Conservation (phyloP, 805 yeast species). For the Cyberlindnera amylophila region DNA sequence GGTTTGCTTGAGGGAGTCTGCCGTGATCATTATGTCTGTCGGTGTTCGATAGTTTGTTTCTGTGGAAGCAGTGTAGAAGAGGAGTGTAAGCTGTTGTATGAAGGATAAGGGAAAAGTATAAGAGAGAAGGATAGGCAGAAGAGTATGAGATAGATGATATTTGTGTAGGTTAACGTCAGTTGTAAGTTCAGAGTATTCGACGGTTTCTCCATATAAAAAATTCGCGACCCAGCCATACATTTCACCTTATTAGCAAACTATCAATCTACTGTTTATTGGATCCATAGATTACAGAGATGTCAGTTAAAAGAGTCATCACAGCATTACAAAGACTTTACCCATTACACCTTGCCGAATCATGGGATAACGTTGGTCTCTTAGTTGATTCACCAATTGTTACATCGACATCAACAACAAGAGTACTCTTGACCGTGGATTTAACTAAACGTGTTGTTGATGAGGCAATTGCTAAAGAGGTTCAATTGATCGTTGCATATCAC, state of each 20-base stretch:
- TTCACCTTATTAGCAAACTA: too few species aligned
- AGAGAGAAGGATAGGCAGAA: too few species aligned
- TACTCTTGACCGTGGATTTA: slow-evolving; percentile 77
- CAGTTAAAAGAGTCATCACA: slow-evolving; percentile 42
- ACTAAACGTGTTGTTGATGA: slow-evolving; percentile 83
- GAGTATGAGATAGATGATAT: too few species aligned
- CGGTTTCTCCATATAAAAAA: too few species aligned
- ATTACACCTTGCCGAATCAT: slow-evolving; percentile 71
- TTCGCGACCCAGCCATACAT: too few species aligned
- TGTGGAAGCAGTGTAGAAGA: too few species aligned
- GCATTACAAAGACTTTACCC: slow-evolving; percentile 79
- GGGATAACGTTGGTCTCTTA: slow-evolving; percentile 95
- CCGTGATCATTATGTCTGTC: slow-evolving; percentile 22
- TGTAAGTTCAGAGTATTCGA: too few species aligned
- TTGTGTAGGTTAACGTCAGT: too few species aligned
- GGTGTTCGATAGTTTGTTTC: not conserved
- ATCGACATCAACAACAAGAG: slow-evolving; percentile 22
- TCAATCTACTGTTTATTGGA: too few species aligned
- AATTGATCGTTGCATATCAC: slow-evolving; percentile 79
- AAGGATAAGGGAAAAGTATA: too few species aligned
- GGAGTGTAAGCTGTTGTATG: too few species aligned
- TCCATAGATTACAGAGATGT: too few species aligned
- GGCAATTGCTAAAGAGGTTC: slow-evolving; percentile 55
- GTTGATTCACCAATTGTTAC: slow-evolving; percentile 51
- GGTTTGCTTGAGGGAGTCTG: slow-evolving; percentile 40